These are phyloP conservation scores for Tricholoma sp. DNA, from an alignment of 768 basidiomycete genomes.

Conservation along the genomic window DNA sequence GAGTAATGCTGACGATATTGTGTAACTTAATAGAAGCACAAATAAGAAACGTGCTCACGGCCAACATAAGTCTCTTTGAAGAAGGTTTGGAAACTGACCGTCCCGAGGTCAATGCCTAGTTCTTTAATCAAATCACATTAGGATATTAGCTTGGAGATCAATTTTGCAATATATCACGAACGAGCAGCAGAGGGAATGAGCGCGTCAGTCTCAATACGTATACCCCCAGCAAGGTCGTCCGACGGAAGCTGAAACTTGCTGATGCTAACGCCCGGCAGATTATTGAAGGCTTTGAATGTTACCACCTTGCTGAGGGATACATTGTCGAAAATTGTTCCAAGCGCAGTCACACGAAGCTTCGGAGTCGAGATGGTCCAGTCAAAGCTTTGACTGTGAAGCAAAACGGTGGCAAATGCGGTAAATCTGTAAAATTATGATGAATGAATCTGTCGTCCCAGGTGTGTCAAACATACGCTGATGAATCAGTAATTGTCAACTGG, in stretches of 20 bases:
- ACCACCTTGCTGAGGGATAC: slow-evolving; percentile 56
- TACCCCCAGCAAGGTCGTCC: slow-evolving; percentile 64
- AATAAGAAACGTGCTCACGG: slow-evolving; percentile 38
- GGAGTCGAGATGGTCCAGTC: slow-evolving; percentile 66
- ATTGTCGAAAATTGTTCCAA: slow-evolving; percentile 65
- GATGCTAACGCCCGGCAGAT: slow-evolving; percentile 64
- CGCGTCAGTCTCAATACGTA: slow-evolving; percentile 64
- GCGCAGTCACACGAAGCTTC: slow-evolving; percentile 57
- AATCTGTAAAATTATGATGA: slow-evolving; percentile 32
- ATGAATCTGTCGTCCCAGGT: neutral
- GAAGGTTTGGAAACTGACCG: slow-evolving; percentile 55
- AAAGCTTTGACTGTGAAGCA: slow-evolving; percentile 61
- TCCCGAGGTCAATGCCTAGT: slow-evolving; percentile 65
- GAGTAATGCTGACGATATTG: slow-evolving; percentile 40
- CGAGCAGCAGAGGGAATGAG: slow-evolving; percentile 61
- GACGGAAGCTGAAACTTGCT: slow-evolving; percentile 66
- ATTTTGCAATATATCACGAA: slow-evolving; percentile 27
- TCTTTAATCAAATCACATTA: slow-evolving; percentile 32
- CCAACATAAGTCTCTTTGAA: slow-evolving; percentile 54
- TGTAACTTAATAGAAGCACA: neutral
- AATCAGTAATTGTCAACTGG: slow-evolving; percentile 51
- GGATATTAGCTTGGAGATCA: slow-evolving; percentile 10
- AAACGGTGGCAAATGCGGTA: slow-evolving; percentile 58
- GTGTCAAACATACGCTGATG: slow-evolving; percentile 33
- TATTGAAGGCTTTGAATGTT: slow-evolving; percentile 66